Percentiles rank a stretch among this genome's conserved stretches.
Evolutionary conservation across 768 basidiomycete species (phyloP).

Genomic region (Agaricus sinodeliciosus): DNA sequence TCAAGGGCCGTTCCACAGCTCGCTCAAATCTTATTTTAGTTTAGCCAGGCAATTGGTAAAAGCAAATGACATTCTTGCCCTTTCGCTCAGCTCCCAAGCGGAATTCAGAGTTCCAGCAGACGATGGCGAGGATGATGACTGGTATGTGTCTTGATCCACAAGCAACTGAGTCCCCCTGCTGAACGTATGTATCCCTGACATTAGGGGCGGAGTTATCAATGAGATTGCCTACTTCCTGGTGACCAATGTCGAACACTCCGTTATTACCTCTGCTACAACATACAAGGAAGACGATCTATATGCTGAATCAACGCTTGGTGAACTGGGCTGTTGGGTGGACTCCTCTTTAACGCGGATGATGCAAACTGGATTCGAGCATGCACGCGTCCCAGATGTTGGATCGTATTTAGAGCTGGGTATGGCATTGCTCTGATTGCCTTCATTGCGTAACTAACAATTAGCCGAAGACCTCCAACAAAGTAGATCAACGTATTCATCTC

Average conservation of each 20-base stretch:
- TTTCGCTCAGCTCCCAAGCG: conserved; percentile 53
- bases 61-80: conserved; percentile 65
- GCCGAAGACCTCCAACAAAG: conserved; percentile 14
- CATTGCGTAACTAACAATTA: not conserved
- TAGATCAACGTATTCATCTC: conserved; percentile 18
- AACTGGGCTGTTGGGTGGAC: conserved; percentile 86
- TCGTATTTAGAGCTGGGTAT: conserved; percentile 47
- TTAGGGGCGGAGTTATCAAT: conserved; percentile 2
- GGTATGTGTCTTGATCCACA: conserved; percentile 16
- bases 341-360: conserved; percentile 63
- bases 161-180: not conserved
- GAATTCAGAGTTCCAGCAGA: conserved; percentile 18
- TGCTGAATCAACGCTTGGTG: conserved; percentile 51
- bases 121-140: conserved; percentile 16
- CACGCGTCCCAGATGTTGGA: conserved; percentile 46
- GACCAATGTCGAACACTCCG: conserved; percentile 66
- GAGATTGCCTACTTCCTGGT: conserved; percentile 71
- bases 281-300: conserved; percentile 35
- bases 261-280: conserved; percentile 28
- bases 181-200: not conserved
- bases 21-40: conserved; percentile 60
- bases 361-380: conserved; percentile 73
- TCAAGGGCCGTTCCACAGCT: conserved; percentile 53
- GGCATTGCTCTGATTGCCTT: conserved; percentile 4
- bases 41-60: conserved; percentile 50